Evolutionary conservation across 441 rosid species (phyloP), one percentile per base, ranked within the genome.

Genomic region (Euphorbia schlechtendalii): DNA sequence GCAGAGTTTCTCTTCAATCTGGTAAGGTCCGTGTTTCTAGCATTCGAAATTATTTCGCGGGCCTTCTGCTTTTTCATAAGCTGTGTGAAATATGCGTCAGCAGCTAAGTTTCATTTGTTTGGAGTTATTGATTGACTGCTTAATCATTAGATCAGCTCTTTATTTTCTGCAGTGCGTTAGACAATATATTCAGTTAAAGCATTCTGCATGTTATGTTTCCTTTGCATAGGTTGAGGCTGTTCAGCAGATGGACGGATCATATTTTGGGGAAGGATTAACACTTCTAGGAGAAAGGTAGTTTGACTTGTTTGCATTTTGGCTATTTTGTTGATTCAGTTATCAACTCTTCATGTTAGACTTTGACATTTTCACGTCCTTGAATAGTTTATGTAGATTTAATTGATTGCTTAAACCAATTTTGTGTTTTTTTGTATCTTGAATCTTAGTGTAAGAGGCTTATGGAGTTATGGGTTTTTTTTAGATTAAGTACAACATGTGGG

Each of bases 201-300:
- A 7, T 61, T 40, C 30, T 24, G 20, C n/a, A n/a, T n/a, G n/a
- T 21, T 48, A 49, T 55, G 43, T 69, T 64, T 66, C 27, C 15
- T 30, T 46, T 76, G 27, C 52, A 8, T 78, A 94, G 97, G 94
- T 88, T 71, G 83, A 85, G 76, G 61, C 62, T 71, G 55, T 87
- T 36, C 78, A 86, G 22, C 71, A 71, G 70, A 89, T 94, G 98
- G 85, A 46, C 15, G 7, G 3, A 54, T 76, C 82, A 48, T 72
- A 76, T 68, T 94, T 94, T 77, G 99, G 99, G 61, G 98, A 91
- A 78, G 99, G 99, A 30, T 77, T 94, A 78, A 87, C 99, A 65
- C 95, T 91, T 69, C 80, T 87, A 57, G 92, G 89, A 10, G 80
- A 86, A 71, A 94, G 88, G 98, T 94, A 52, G 22, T 82, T 54